Evolutionary conservation across 805 yeast species (phyloP).

Genomic region (Candida easanensis): DNA sequence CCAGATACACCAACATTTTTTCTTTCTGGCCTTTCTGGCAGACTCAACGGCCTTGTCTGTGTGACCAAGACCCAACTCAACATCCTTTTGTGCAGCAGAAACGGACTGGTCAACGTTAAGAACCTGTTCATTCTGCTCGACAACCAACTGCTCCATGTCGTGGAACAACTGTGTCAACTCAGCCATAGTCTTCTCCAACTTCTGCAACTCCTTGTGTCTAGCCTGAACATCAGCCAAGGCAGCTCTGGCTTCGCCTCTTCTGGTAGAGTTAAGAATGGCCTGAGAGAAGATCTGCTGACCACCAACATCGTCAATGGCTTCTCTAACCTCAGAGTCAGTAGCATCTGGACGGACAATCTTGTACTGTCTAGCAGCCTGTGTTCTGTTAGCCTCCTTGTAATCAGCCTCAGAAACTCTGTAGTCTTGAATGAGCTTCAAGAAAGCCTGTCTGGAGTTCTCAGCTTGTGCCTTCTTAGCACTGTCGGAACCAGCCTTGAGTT

Average conservation of each 20-base stretch:
- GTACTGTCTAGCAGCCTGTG: conserved; percentile 91
- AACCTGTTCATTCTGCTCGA: conserved; percentile 89
- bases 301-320: conserved; percentile 79
- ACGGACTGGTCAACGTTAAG: conserved; percentile 81
- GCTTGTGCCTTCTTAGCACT: conserved; percentile 86
- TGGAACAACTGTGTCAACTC: conserved; percentile 92
- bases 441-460: conserved; percentile 80
- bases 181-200: conserved; percentile 92
- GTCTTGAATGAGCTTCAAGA: conserved; percentile 81
- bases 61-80: conserved; percentile 93
- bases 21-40: conserved; percentile 87
- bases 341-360: conserved; percentile 86
- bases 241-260: conserved; percentile 93
- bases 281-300: conserved; percentile 93
- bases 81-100: conserved; percentile 79
- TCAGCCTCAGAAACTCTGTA: conserved; percentile 84
- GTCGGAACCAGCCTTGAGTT: conserved; percentile 67
- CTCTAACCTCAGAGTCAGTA: conserved; percentile 76
- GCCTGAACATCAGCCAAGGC: conserved; percentile 94
- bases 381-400: conserved; percentile 78
- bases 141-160: conserved; percentile 94
- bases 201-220: conserved; percentile 91
- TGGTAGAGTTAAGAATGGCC: conserved; percentile 80
- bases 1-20: conserved; percentile 82
- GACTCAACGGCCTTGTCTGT: conserved; percentile 84